Evolutionary conservation across 352 stramenopile species (phyloP).

Genomic region (Phytophthora macrochlamydospora): DNA sequence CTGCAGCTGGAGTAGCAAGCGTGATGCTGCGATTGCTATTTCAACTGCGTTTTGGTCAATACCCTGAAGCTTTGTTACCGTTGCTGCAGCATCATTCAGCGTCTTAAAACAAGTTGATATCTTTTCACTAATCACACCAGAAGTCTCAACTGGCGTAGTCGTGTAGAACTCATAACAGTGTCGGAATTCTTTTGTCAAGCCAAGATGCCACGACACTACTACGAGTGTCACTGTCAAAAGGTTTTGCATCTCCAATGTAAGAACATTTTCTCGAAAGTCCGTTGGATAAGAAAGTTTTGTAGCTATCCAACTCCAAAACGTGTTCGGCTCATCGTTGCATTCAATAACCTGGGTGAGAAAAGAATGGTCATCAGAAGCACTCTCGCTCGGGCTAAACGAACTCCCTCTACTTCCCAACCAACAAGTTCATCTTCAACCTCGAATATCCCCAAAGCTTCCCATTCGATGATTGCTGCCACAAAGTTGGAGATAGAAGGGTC

Average conservation of each 20-base stretch:
- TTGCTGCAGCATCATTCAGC: not conserved
- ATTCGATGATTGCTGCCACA: slow-evolving; percentile 39
- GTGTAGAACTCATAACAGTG: slow-evolving; percentile 20
- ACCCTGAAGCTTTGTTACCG: not conserved
- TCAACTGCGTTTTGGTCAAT: slow-evolving; percentile 3
- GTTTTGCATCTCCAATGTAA: slow-evolving; percentile 12
- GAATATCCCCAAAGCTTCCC: slow-evolving; percentile 54
- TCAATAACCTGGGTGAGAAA: slow-evolving; percentile 27
- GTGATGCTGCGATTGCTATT: slow-evolving; percentile 10
- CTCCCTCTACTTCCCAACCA: slow-evolving; percentile 3
- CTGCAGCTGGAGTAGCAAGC: slow-evolving; percentile 23
- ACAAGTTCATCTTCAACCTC: slow-evolving; percentile 59
- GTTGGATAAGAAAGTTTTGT: slow-evolving; percentile 8
- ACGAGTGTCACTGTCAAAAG: slow-evolving; percentile 11
- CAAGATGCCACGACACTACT: slow-evolving; percentile 29
- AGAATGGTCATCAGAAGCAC: slow-evolving; percentile 5
- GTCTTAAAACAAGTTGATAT: slow-evolving; percentile 17
- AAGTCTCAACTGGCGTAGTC: not conserved
- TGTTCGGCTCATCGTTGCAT: slow-evolving; percentile 1
- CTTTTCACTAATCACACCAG: not conserved
- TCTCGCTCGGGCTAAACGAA: not conserved
- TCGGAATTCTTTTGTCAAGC: slow-evolving; percentile 20
- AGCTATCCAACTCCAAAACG: slow-evolving; percentile 26
- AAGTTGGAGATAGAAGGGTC: slow-evolving; percentile 4
- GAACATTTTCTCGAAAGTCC: not conserved